These are phyloP conservation scores for Penicillium expansum DNA, from an alignment of 2,329 filamentous ascomycete species.

Conservation along the genomic window DNA sequence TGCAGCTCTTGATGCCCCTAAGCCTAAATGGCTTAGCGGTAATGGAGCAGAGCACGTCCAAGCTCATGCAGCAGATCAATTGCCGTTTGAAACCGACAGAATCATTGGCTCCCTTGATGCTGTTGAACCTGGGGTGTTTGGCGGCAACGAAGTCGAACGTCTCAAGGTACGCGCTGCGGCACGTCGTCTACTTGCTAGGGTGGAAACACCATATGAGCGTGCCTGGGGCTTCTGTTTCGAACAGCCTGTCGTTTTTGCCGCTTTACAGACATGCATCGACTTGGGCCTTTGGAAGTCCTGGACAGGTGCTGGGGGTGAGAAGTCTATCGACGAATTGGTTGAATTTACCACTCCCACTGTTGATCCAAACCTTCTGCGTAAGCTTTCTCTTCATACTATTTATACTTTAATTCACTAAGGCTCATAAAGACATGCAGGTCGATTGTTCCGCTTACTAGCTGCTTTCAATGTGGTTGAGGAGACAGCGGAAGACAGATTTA, in stretches of 20 bases:
- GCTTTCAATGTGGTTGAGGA: slow-evolving; percentile 35
- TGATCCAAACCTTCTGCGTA: slow-evolving; percentile 32
- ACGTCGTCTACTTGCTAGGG: slow-evolving; percentile 28
- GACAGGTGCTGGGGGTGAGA: slow-evolving; percentile 30
- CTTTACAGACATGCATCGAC: slow-evolving; percentile 32
- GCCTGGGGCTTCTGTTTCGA: slow-evolving; percentile 34
- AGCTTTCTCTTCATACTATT: background rate
- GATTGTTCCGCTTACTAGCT: slow-evolving; percentile 31
- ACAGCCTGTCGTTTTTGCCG: slow-evolving; percentile 30
- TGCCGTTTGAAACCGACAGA: slow-evolving; percentile 6
- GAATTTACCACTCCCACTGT: slow-evolving; percentile 21
- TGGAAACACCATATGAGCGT: slow-evolving; percentile 36
- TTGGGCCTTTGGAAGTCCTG: slow-evolving; percentile 34
- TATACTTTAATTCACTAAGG: no score
- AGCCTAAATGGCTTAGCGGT: background rate
- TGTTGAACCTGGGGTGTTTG: slow-evolving; percentile 15
- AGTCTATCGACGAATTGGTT: slow-evolving; percentile 30
- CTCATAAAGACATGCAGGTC: slow-evolving; percentile 14
- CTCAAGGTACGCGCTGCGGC: slow-evolving; percentile 29
- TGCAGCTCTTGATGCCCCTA: background rate
- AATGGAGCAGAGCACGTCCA: background rate
- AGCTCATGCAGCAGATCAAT: background rate
- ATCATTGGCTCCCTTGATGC: slow-evolving; percentile 21
- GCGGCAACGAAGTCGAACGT: slow-evolving; percentile 24
- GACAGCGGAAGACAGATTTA: slow-evolving; percentile 29